phyloP scores from a whole-genome alignment of 345 rosid species.

The Sonneratia alba region DNA sequence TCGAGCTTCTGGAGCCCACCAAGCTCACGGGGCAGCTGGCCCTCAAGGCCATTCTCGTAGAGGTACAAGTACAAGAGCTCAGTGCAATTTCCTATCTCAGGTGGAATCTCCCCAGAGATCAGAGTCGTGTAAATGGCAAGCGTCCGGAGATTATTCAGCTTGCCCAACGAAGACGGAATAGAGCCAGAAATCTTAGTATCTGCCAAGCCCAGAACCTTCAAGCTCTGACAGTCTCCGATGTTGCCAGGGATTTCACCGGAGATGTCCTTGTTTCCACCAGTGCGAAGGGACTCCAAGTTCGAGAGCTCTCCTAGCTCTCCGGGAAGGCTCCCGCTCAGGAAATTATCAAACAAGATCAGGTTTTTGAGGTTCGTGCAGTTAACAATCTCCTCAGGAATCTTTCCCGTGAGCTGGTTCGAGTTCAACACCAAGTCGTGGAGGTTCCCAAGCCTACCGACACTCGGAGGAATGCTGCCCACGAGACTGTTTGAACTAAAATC shows the following conservation, averaged over 20 bases:
- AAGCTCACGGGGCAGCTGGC: slow-evolving; percentile 50
- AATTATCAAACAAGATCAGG: slow-evolving; percentile 54
- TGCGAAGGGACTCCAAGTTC: slow-evolving; percentile 44
- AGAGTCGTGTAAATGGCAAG: slow-evolving; percentile 49
- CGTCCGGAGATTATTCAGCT: slow-evolving; percentile 52
- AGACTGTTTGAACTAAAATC: slow-evolving; percentile 66
- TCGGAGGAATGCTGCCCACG: slow-evolving; percentile 58
- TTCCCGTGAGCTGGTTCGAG: slow-evolving; percentile 59
- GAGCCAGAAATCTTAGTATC: slow-evolving; percentile 65
- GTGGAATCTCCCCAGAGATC: slow-evolving; percentile 70
- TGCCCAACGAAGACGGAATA: slow-evolving; percentile 62
- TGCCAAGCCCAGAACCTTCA: slow-evolving; percentile 61
- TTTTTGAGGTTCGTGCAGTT: slow-evolving; percentile 48
- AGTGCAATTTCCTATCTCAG: slow-evolving; percentile 62
- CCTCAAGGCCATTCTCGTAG: slow-evolving; percentile 65
- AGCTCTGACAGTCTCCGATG: slow-evolving; percentile 55
- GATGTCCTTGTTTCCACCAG: slow-evolving; percentile 74
- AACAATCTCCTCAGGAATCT: slow-evolving; percentile 59
- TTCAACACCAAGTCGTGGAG: slow-evolving; percentile 59
- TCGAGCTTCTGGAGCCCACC: slow-evolving; percentile 48
- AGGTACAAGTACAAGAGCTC: slow-evolving; percentile 55
- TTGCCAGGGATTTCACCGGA: slow-evolving; percentile 61
- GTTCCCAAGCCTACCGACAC: slow-evolving; percentile 54
- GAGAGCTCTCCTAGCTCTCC: slow-evolving; percentile 48
- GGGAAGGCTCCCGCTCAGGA: slow-evolving; percentile 50